These are phyloP conservation scores for Leccinum boreale DNA, from an alignment of 768 basidiomycete species.

Conservation along the genomic window DNA sequence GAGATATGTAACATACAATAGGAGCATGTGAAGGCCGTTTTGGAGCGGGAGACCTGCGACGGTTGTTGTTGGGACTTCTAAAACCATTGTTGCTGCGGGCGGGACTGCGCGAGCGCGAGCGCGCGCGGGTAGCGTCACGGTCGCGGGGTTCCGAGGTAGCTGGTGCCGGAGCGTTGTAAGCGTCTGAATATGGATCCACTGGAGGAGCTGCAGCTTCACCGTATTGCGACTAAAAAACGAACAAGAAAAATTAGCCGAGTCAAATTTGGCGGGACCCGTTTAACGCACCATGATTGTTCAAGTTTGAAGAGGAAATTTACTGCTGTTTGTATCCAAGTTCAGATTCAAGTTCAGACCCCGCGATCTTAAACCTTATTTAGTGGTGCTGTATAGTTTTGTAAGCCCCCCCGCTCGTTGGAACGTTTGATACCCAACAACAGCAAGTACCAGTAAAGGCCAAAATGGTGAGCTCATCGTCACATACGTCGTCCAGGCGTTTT, in stretches of 20 bases:
- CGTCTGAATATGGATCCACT: constrained; percentile 81
- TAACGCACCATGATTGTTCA: constrained; percentile 67
- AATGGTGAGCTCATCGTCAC: constrained; percentile 71
- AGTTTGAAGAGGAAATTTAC: constrained; percentile 42
- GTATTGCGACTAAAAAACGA: constrained; percentile 47
- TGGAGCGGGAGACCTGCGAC: constrained; percentile 58
- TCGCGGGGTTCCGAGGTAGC: constrained; percentile 45
- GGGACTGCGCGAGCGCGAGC: constrained; percentile 75
- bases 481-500: constrained; percentile 21
- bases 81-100: constrained; percentile 50
- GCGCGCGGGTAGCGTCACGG: constrained; percentile 58
- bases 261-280: constrained; percentile 3
- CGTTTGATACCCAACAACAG: constrained; percentile 38
- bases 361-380: constrained; percentile 35
- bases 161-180: constrained; percentile 66
- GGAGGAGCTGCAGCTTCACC: constrained; percentile 54
- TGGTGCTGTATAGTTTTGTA: constrained; percentile 63
- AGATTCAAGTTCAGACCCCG: constrained; percentile 29
- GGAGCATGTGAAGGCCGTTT: constrained; percentile 70
- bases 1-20: constrained; percentile 47
- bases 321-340: constrained; percentile 40
- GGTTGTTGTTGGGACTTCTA: constrained; percentile 53
- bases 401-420: constrained; percentile 46
- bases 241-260: constrained; percentile 1
- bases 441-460: constrained; percentile 59